Evolutionary conservation across 2,329 filamentous ascomycete genomes (phyloP), one percentile per base, ranked within the genome.

Genomic region (Coniochaeta sp.): DNA sequence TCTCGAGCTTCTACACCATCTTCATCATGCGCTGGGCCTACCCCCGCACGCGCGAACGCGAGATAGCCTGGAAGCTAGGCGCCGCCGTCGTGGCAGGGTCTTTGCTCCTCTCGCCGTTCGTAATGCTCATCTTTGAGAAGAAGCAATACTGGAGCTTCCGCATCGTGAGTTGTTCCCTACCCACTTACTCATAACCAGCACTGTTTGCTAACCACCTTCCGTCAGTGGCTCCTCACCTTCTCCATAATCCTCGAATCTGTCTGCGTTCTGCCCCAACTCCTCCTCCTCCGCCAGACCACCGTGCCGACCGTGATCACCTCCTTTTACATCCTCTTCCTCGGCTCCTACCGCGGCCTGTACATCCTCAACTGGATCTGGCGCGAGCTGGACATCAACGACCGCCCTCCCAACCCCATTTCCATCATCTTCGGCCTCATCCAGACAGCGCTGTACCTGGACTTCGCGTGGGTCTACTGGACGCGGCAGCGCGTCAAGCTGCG

Each of bases 291-390:
- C 62, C 92, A 97, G 74, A 97, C 93, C n/a, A 92, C 88, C 28
- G 91, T 97, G 0, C 93, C 93, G 0, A 98, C 93, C 57, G 93
- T 97, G 55, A 93, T 98, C 75, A 91, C 96, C 73, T 96, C 91
- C n/a, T 96, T 90, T 77, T 98, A 98, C 74, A 89, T 98, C 60
- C 79, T 95, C 57, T 87, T 91, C 0, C 84, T 97, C 1, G 93
- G 93, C 38, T 88, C 88, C 14, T 98, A 97, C 76, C 90, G 93
- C 61, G 90, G 81, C 57, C 84, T 97, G 63, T 97, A 98, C 76
- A 88, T 96, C 62, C 74, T 96, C 56, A 97, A 96, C 73, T 98
- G 93, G 93, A 88, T 97, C 66, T 77, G 84, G 63, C 86, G 90
- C 34, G 81, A 80, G 61, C 74, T 85, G 24, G 86, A 89, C 67